These are phyloP conservation scores for Hygrophorus pudorinus DNA, from an alignment of 768 basidiomycete species.

Conservation along the genomic window DNA sequence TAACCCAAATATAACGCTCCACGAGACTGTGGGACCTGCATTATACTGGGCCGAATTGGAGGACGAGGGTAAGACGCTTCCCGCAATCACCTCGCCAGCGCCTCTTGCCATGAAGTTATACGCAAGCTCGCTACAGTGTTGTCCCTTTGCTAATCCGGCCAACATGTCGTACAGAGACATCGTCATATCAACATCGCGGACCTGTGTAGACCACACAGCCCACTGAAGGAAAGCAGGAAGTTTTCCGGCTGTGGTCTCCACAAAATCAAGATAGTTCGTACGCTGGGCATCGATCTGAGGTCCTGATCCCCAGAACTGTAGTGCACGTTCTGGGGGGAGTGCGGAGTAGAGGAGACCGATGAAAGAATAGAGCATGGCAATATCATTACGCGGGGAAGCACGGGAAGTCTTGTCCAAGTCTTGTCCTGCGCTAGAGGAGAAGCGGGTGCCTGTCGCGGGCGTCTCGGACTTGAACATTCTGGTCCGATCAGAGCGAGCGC, in stretches of 20 bases:
- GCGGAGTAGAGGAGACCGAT: constrained; percentile 73
- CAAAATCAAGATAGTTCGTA: constrained; percentile 44
- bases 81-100: constrained; percentile 58
- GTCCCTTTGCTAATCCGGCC: constrained; percentile 71
- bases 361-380: constrained; percentile 75
- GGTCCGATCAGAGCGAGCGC: constrained; percentile 52
- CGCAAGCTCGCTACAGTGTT: constrained; percentile 75
- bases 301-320: constrained; percentile 80
- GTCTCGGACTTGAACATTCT: constrained; percentile 18
- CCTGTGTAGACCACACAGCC: constrained; percentile 81
- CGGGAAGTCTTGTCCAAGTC: constrained; percentile 28
- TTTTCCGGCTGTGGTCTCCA: constrained; percentile 53
- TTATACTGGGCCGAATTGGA: constrained; percentile 19
- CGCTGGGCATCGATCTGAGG: constrained; percentile 30
- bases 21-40: constrained; percentile 56
- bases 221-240: constrained; percentile 77
- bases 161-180: constrained; percentile 87
- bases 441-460: constrained; percentile 34
- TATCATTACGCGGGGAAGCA: constrained; percentile 61
- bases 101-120: constrained; percentile 83
- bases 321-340: constrained; percentile 63
- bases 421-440: constrained; percentile 28
- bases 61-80: constrained; percentile 43
- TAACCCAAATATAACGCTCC: constrained; percentile 65
- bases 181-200: constrained; percentile 61